Base-by-base conservation (phyloP, 2,329 filamentous ascomycete genomes). In the Cladosporium sp. region DNA sequence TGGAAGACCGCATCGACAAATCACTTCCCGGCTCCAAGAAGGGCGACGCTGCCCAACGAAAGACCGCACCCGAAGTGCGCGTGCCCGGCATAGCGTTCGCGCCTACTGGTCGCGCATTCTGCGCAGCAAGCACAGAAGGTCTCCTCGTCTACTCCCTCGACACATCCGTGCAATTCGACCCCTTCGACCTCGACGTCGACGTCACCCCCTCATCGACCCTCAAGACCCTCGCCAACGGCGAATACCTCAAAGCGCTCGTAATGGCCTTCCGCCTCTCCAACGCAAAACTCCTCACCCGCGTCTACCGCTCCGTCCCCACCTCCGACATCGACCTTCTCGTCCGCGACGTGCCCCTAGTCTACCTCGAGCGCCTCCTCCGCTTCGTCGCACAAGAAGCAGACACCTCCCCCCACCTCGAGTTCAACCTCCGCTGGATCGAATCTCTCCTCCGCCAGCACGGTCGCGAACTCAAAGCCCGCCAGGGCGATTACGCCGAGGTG, bases 231-330 rank as follows among this genome's bases (percentile, higher is more conserved):
- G 77, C 85, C 51, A 83, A 90, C 50, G 80, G 79, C 55, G 88
- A 95, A 64, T 95, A 88, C 68, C 79, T 97, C 56, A 95, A 93
- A 70, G 92, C 93, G 1, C 75, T 98, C 5, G 84, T 96, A 56
- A 98, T 98, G 93, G 86, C 91, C 1, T 98, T 98, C 77, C 86
- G 94, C 5, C 83, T 98, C 52, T 96, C 95, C 70, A 88, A 95
- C 67, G 78, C 83, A 4, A 81, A 83, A 18, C 77, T 98, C 40
- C 82, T 96, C 54, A 86, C 86, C 59, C 83, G 83, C 48, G 88
- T 96, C 15, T 97, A 95, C 71, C 85, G 94, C 69, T 79, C 82
- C 2, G 85, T 92, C 19, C 91, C 93, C 1, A 76, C 85, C 36
- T 69, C 75, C 2, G 85, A 92, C 57, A 86, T 97, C 40, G 64